These are phyloP conservation scores for Mortierella claussenii DNA, from an alignment of 192 early-diverging fungal genomes.

Conservation along the genomic window DNA sequence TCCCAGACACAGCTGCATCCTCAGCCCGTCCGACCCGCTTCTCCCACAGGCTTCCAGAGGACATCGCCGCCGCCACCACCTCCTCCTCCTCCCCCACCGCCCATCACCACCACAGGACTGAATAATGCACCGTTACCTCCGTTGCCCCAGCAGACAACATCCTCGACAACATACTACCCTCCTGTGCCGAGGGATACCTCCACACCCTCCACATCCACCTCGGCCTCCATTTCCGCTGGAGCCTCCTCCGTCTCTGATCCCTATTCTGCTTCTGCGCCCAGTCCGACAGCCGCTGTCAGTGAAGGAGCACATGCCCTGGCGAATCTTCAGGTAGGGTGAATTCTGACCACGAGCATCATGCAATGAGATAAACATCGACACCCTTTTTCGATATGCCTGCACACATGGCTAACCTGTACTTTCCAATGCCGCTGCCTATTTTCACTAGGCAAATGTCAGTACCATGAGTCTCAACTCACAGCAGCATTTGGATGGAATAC, in stretches of 20 bases:
- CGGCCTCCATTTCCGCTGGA: not conserved
- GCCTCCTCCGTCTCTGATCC: constrained; percentile 6
- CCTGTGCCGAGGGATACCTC: constrained; percentile 23
- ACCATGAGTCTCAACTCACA: constrained; percentile 39
- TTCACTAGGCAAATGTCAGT: constrained; percentile 30
- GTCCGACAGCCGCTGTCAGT: constrained; percentile 35
- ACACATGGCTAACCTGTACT: not conserved
- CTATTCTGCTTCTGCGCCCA: not conserved
- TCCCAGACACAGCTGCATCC: constrained; percentile 48
- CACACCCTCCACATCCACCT: constrained; percentile 5
- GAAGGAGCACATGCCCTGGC: constrained; percentile 20
- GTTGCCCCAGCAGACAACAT: not conserved
- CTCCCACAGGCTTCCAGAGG: constrained; percentile 12
- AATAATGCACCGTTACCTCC: constrained; percentile 25
- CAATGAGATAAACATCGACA: too few relatives aligned
- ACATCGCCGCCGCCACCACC: constrained; percentile 13
- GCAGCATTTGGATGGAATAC: constrained; percentile 16
- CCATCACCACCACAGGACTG: constrained; percentile 37
- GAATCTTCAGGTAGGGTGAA: constrained; percentile 14
- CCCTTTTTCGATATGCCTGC: not conserved
- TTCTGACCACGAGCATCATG: not conserved
- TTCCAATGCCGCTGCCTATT: not conserved
- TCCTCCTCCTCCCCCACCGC: constrained; percentile 38
- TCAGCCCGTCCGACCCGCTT: constrained; percentile 17
- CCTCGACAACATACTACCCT: constrained; percentile 29